phyloP scores from a whole-genome alignment of 257 asterid species.

The Fraxinus cuspidata region DNA sequence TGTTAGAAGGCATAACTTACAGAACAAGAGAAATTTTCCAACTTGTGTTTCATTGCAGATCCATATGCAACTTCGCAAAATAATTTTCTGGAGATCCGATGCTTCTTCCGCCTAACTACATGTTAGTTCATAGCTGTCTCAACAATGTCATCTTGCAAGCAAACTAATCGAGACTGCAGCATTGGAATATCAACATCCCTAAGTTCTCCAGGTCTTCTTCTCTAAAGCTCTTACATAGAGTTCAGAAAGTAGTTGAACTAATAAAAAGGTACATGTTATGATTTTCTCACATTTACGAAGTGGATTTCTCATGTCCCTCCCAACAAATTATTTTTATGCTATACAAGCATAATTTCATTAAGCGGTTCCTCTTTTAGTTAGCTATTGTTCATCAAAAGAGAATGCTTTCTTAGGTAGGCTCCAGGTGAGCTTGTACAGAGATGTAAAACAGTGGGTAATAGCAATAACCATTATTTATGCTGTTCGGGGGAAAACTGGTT shows the following conservation, averaged over 20 bases:
- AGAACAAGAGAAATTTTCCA: background rate
- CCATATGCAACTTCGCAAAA: background rate
- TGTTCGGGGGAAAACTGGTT: no score
- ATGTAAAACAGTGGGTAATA: no score
- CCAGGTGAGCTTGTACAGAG: no score
- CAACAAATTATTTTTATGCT: no score
- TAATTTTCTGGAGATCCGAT: background rate
- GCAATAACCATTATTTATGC: no score
- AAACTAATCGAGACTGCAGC: background rate
- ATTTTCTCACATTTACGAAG: background rate
- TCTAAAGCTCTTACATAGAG: background rate
- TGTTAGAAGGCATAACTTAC: background rate
- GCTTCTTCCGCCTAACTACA: background rate
- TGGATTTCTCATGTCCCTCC: no score
- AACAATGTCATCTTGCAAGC: background rate
- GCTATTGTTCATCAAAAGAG: no score
- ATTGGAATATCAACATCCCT: background rate
- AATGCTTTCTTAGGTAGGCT: no score
- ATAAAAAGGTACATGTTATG: background rate
- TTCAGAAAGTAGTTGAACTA: background rate
- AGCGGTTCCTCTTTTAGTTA: no score
- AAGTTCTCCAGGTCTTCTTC: background rate
- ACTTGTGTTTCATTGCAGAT: background rate
- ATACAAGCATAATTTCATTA: no score
- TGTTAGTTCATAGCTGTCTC: background rate